phyloP scores from a whole-genome alignment of 345 rosid species.

The Chamaenerion angustifolium region DNA sequence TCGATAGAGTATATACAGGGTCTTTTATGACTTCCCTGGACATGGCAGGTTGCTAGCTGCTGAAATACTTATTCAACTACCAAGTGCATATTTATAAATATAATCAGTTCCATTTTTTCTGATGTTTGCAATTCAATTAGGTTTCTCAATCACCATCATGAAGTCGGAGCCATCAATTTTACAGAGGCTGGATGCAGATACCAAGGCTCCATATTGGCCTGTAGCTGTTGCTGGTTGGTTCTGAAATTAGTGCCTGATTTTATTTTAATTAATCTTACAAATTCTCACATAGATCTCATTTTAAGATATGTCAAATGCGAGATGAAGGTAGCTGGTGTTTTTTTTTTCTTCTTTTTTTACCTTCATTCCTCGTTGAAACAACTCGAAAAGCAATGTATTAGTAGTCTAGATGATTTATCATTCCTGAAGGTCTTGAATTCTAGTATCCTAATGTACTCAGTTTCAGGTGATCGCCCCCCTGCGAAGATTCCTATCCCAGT shows the following conservation, averaged over 20 bases:
- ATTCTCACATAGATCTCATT: no score
- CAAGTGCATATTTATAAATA: not conserved
- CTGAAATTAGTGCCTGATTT: not conserved
- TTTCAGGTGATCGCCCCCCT: constrained; percentile 70
- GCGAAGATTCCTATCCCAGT: constrained; percentile 82
- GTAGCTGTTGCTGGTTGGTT: constrained; percentile 72
- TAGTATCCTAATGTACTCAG: constrained; percentile 6
- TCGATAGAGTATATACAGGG: constrained; percentile 95
- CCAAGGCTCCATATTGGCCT: constrained; percentile 96
- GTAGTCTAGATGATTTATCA: no score
- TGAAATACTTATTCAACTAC: not conserved
- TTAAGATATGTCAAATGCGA: no score
- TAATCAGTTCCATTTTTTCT: not conserved
- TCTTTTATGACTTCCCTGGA: constrained; percentile 97
- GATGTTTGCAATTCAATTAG: constrained; percentile 18
- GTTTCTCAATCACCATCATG: constrained; percentile 92
- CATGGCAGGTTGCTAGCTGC: constrained; percentile 72
- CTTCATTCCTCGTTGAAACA: no score
- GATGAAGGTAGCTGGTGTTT: no score
- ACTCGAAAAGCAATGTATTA: no score
- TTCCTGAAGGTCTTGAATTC: no score
- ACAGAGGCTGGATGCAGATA: constrained; percentile 71
- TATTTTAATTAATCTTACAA: no score
- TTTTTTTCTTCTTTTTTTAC: no score
- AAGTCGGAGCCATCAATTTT: constrained; percentile 58